A percentile compares a stretch with the other conserved stretches of the same genome.
These are phyloP conservation scores for Aegilops longissima DNA, from an alignment of 176 grass and related monocot species.

Conservation along the genomic window DNA sequence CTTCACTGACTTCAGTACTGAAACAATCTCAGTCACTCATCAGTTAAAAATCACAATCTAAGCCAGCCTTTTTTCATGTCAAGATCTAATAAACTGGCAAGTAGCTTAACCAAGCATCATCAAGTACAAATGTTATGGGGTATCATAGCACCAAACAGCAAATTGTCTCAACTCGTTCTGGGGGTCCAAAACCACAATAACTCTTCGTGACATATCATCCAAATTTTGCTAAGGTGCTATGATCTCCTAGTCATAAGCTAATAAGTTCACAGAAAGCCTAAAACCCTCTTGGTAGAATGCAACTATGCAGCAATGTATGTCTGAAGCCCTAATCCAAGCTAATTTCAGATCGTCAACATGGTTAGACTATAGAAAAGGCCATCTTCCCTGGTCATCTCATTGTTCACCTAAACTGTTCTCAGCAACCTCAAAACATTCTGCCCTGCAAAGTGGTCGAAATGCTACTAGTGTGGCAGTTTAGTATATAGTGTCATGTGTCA, in stretches of 20 bases:
- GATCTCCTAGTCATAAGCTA: slow-evolving; percentile 14
- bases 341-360: neutral
- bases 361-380: neutral
- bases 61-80: neutral
- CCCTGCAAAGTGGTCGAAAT: neutral
- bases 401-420: neutral
- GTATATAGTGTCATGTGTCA: neutral
- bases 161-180: neutral
- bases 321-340: neutral
- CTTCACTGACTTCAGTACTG: slow-evolving; percentile 2
- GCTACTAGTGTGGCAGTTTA: neutral
- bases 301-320: neutral
- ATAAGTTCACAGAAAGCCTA: neutral
- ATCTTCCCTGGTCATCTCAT: neutral
- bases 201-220: neutral
- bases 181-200: neutral
- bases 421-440: neutral
- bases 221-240: neutral
- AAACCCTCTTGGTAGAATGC: neutral
- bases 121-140: neutral
- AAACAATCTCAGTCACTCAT: neutral
- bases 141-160: neutral
- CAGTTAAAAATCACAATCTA: slow-evolving; percentile 18
- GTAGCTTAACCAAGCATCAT: neutral
- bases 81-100: neutral